phyloP scores from a whole-genome alignment of 2,329 filamentous ascomycete species.

The Alternaria tenuissima region DNA sequence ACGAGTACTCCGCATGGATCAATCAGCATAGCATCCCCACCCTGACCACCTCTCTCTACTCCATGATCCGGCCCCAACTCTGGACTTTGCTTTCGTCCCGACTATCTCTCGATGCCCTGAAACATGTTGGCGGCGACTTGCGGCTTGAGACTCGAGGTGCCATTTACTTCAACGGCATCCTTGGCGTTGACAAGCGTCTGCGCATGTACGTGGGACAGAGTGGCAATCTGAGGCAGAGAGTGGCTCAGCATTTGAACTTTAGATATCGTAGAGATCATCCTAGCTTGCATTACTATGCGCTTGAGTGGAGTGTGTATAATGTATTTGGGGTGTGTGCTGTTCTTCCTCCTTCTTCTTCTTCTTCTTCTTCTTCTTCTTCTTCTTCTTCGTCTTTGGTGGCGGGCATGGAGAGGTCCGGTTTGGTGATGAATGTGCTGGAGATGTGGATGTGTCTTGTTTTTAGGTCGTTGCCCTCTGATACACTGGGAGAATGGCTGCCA shows the following conservation, averaged over 20 bases:
- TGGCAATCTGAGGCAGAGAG: slow-evolving; percentile 31
- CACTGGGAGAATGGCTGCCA: slow-evolving; percentile 36
- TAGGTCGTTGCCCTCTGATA: slow-evolving; percentile 29
- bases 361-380: too few species aligned
- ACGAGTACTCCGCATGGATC: slow-evolving; percentile 32
- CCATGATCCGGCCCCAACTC: slow-evolving; percentile 31
- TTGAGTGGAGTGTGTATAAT: slow-evolving; percentile 42
- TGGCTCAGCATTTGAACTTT: slow-evolving; percentile 46
- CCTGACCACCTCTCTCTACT: slow-evolving; percentile 30
- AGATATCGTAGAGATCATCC: slow-evolving; percentile 47
- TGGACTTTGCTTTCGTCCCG: slow-evolving; percentile 31
- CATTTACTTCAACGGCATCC: slow-evolving; percentile 39
- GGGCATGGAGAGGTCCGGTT: slow-evolving; percentile 36
- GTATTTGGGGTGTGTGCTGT: slow-evolving; percentile 21
- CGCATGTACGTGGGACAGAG: slow-evolving; percentile 47
- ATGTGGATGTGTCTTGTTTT: slow-evolving; percentile 50
- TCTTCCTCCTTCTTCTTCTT: background rate
- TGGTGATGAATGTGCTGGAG: slow-evolving; percentile 46
- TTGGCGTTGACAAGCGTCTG: slow-evolving; percentile 33
- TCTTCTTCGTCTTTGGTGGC: slow-evolving; percentile 9
- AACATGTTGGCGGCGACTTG: slow-evolving; percentile 34
- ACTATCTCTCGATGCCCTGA: slow-evolving; percentile 35
- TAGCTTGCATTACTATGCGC: slow-evolving; percentile 44
- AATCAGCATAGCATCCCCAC: slow-evolving; percentile 21
- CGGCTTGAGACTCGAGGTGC: slow-evolving; percentile 28